Evolutionary conservation across 768 basidiomycete species (phyloP), one percentile per base, ranked within the genome.

Genomic region (Aureoboletus auriporus): DNA sequence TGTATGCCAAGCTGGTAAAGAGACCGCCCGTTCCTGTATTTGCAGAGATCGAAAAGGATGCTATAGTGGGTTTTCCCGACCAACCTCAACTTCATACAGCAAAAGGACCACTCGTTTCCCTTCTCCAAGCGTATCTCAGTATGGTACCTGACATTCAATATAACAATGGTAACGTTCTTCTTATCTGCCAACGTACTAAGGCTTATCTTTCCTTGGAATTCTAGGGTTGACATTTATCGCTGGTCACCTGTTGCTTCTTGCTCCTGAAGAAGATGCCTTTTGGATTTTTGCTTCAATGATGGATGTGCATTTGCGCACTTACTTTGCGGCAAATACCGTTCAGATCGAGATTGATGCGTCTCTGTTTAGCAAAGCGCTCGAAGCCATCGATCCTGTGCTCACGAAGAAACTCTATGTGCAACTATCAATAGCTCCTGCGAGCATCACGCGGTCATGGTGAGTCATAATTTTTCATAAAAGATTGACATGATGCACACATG

Each of bases 211-310:
- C n/a, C 28, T 14, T 10, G 5, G 17, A 5, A 28, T 29, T 14
- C 2, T 47, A 89, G 89, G 84, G 5, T 67, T 92, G 34, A 79
- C 84, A 7, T 71, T 78, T 10, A 82, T 91, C 44, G 78, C 83
- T 17, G 86, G 86, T 2, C 83, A 89, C 52, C 68, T 92, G 39
- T 67, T 92, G 0, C 67, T 85, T 8, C 80, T 86, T 40, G 79
- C 87, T 0, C 90, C 89, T 0, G 89, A 93, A 53, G 90, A 93
- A 62, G 90, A 93, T 54, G 89, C 87, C 0, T 93, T 93, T 64
- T 93, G 89, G 89, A 91, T 87, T 16, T 91, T 92, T 61, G 76
- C 88, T 1, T 89, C 88, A 3, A 69, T 92, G 54, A 93, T 93
- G 89, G 88, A 92, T 55, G 77, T 79, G 1, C 83, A 90, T 54